These are phyloP conservation scores for Boehmeria nivea DNA, from an alignment of 306 rosid genomes.

Conservation along the genomic window DNA sequence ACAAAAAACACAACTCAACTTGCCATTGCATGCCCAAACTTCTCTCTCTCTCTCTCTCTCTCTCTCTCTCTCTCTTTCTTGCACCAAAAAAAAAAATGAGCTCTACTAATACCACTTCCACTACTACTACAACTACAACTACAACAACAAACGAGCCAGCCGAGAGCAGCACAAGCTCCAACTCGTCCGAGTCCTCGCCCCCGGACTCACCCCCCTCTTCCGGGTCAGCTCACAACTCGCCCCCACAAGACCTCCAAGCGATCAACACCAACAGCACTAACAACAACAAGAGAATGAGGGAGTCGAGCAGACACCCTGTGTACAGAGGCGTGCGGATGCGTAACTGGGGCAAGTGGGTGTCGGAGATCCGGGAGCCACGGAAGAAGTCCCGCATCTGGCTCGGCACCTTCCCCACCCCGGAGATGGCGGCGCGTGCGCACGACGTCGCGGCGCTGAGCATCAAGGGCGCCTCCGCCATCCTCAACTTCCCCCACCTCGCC, in stretches of 20 bases:
- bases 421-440: conserved; percentile 97
- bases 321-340: conserved; percentile 92
- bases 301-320: conserved; percentile 50
- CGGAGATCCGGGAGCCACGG: conserved; percentile 90
- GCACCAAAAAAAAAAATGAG: not conserved
- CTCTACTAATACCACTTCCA: not conserved
- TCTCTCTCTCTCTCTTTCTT: not conserved
- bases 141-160: conserved; percentile 20
- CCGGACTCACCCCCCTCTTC: conserved; percentile 25
- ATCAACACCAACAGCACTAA: conserved; percentile 1
- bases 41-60: not conserved
- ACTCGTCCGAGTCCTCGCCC: conserved; percentile 9
- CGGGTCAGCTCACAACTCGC: conserved; percentile 6
- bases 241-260: not conserved
- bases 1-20: not conserved
- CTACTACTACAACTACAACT: conserved; percentile 15
- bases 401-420: conserved; percentile 79
- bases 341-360: conserved; percentile 98
- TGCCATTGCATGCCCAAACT: conserved; percentile 12
- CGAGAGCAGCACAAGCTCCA: conserved; percentile 37
- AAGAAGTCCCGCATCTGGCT: conserved; percentile 98
- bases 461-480: conserved; percentile 76
- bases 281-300: conserved; percentile 27
- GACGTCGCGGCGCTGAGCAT: conserved; percentile 93
- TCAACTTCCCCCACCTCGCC: conserved; percentile 72